Percentiles rank a stretch among this genome's conserved stretches.
These are phyloP conservation scores for Piper longum DNA, from an alignment of 164 flowering plant genomes.

Conservation along the genomic window DNA sequence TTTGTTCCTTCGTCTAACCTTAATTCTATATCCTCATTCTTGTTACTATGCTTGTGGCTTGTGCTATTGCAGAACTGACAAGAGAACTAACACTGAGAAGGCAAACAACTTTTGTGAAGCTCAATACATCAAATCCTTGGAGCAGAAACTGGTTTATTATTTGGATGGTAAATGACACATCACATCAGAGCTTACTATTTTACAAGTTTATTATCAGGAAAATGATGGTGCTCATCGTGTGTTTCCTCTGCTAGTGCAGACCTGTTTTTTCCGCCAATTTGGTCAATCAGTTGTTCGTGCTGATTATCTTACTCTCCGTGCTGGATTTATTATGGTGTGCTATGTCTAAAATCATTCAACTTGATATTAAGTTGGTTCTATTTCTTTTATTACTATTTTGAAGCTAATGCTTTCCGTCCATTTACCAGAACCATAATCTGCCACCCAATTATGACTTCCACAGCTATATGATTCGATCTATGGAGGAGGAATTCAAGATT, in stretches of 20 bases:
- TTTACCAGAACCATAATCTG: slow-evolving; percentile 87
- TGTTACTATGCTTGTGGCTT: neutral
- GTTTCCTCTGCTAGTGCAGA: slow-evolving; percentile 26
- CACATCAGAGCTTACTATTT: neutral
- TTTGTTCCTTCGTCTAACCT: neutral
- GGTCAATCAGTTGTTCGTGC: slow-evolving; percentile 78
- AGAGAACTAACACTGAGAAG: slow-evolving; percentile 54
- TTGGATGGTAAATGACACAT: slow-evolving; percentile 61
- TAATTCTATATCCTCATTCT: neutral
- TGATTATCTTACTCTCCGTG: slow-evolving; percentile 84
- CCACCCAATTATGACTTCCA: slow-evolving; percentile 81
- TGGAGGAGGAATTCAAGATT: slow-evolving; percentile 95
- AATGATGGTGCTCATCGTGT: neutral
- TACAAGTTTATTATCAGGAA: neutral
- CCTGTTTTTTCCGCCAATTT: slow-evolving; percentile 92
- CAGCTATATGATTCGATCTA: slow-evolving; percentile 95
- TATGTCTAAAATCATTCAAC: neutral
- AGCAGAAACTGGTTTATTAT: slow-evolving; percentile 43
- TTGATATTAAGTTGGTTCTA: neutral
- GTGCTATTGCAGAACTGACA: slow-evolving; percentile 39
- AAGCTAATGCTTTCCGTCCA: slow-evolving; percentile 7
- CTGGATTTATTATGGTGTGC: slow-evolving; percentile 75
- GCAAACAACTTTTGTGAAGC: slow-evolving; percentile 72
- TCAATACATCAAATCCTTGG: slow-evolving; percentile 46
- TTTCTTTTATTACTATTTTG: neutral